Conservation (phyloP, 257 asterid species). For the Gentiana straminea region DNA sequence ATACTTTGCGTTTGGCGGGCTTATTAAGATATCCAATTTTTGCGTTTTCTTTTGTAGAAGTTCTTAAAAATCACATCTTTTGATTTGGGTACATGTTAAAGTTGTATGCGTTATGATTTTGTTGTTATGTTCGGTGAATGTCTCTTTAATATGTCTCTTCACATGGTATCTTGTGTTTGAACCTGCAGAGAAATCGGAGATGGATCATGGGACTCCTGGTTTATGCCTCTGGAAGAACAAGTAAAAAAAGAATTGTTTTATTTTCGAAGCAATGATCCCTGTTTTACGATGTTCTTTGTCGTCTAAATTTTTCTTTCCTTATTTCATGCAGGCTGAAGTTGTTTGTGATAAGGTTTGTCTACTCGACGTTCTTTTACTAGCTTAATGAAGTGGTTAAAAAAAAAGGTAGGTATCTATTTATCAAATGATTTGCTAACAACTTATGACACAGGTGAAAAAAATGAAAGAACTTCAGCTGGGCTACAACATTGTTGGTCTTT, state of each 20-base stretch:
- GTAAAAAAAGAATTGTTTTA: constrained; percentile 16
- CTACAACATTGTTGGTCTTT: constrained; percentile 89
- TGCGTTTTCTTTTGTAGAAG: no score
- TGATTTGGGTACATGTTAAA: no score
- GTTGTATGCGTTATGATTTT: no score
- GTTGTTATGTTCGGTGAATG: no score
- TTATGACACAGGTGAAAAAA: constrained; percentile 62
- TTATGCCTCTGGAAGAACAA: constrained; percentile 72
- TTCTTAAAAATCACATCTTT: no score
- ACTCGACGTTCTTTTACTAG: constrained; percentile 11
- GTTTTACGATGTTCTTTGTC: neutral
- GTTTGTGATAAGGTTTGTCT: constrained; percentile 61
- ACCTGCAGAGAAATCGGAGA: constrained; percentile 67
- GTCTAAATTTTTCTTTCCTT: constrained; percentile 12
- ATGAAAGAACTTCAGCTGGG: constrained; percentile 72
- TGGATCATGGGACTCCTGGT: constrained; percentile 97
- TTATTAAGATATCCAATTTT: no score
- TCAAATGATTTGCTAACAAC: constrained; percentile 11
- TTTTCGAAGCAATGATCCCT: neutral
- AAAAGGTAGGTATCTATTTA: neutral
- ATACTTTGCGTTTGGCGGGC: no score
- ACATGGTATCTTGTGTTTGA: neutral
- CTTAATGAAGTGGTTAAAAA: constrained; percentile 4
- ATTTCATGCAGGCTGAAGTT: constrained; percentile 59
- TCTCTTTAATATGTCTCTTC: no score